Conservation (phyloP, 805 yeast species). For the Naumovozyma castellii region DNA sequence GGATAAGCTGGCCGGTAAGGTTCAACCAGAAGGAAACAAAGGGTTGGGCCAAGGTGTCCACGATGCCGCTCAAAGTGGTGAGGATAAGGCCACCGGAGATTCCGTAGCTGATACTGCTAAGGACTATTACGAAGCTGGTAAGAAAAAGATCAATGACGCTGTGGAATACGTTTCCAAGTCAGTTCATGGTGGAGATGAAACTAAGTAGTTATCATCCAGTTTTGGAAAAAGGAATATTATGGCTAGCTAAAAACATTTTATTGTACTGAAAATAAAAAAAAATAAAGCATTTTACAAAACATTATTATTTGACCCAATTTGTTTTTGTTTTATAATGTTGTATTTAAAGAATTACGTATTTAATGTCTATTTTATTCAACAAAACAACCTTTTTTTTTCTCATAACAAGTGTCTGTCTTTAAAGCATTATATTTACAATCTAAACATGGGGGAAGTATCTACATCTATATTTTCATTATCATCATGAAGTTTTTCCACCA, state of each 20-base stretch:
- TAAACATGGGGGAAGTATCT: too few species aligned
- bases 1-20: constrained; percentile 52
- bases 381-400: too few species aligned
- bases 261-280: constrained; percentile 1
- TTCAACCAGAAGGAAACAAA: constrained; percentile 60
- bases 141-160: constrained; percentile 39
- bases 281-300: neutral
- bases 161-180: constrained; percentile 40
- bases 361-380: too few species aligned
- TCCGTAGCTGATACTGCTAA: constrained; percentile 46
- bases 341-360: neutral
- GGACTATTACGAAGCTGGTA: constrained; percentile 49
- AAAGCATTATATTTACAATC: too few species aligned
- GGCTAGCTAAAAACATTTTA: too few species aligned
- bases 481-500: constrained; percentile 5
- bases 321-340: neutral
- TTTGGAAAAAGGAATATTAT: too few species aligned
- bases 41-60: constrained; percentile 58
- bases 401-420: too few species aligned
- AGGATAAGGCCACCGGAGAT: constrained; percentile 40
- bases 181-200: constrained; percentile 43
- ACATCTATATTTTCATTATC: neutral
- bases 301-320: neutral
- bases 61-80: constrained; percentile 50
- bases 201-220: neutral